Evolutionary conservation across 495 filamentous ascomycete species (phyloP), one percentile per base, ranked within the genome.

Genomic region (Penicillium waksmanii): DNA sequence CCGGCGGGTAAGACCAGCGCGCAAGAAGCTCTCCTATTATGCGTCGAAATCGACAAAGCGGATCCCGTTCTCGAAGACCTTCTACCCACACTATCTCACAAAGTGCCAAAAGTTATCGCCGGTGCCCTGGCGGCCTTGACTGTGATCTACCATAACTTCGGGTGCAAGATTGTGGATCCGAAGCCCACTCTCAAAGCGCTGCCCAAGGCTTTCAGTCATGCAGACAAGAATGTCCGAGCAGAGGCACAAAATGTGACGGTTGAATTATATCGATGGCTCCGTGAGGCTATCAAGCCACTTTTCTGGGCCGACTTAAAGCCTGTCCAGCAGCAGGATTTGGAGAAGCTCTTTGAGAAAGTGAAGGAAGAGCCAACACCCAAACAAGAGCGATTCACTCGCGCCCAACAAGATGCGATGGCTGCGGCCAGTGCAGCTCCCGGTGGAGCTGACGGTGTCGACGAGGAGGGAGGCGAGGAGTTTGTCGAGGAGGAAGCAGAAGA

Each of bases 281-380:
- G 91, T 58, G 96, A 99, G 56, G 96, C 93, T 2, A 98, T 99
- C 84, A 99, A 99, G 71, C 91, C 94, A 17, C 86, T 97, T 70
- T 99, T 99, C 70, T 99, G 93, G 92, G 85, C 84, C 43, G 96
- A 98, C 43, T 74, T 99, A 58, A 99, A 99, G 72, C 91, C 93
- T 2, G 93, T 96, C 2, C 96, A 99, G 63, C 96, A 99, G 70
- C 85, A 85, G 60, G 96, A 99, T 70, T 72, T 99, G 53, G 96
- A 99, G 63, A 91, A 94, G 56, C 82, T 96, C 42, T 99, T 99
- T 57, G 94, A 97, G 63, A 89, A 87, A 53, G 85, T 96, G 65
- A 97, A 96, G 73, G 84, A 93, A 38, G 94, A 98, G 62, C 85
- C 89, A 6, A 48, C 87, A 12, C 91, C 96, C 15, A 96, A 96